These are phyloP conservation scores for Exidia glandulosa DNA, from an alignment of 768 basidiomycete species.

Conservation along the genomic window DNA sequence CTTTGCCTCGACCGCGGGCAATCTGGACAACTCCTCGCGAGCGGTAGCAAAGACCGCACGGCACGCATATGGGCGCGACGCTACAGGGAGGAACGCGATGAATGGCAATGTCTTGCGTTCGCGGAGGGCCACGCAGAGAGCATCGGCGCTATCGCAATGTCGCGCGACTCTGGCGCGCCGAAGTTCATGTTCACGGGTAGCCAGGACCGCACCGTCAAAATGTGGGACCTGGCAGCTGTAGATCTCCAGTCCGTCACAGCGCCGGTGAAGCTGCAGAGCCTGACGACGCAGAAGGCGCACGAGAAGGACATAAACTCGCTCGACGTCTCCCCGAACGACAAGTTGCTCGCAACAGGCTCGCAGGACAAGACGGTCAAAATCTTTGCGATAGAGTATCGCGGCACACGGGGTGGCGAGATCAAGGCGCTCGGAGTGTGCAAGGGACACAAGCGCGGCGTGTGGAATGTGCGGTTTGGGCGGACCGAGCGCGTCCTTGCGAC, in stretches of 20 bases:
- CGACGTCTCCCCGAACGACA: conserved; percentile 85
- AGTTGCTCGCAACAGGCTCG: conserved; percentile 81
- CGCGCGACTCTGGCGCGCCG: conserved; percentile 38
- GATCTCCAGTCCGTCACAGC: conserved; percentile 27
- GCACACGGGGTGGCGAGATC: conserved; percentile 52
- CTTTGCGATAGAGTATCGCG: conserved; percentile 59
- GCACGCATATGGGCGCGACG: conserved; percentile 67
- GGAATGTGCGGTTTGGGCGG: conserved; percentile 82
- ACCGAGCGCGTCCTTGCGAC: conserved; percentile 80
- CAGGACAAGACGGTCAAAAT: conserved; percentile 94
- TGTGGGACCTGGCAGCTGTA: conserved; percentile 74
- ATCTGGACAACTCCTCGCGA: conserved; percentile 65
- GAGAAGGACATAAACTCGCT: conserved; percentile 98
- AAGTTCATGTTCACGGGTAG: conserved; percentile 88
- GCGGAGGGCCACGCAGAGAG: conserved; percentile 94
- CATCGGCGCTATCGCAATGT: conserved; percentile 79
- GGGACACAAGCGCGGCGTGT: conserved; percentile 94
- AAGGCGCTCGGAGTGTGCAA: conserved; percentile 77
- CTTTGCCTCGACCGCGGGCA: conserved; percentile 65
- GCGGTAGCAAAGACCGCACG: conserved; percentile 86
- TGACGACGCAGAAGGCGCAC: conserved; percentile 83
- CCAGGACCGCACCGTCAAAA: conserved; percentile 95
- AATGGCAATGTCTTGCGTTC: conserved; percentile 68
- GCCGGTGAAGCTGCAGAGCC: conserved; percentile 48
- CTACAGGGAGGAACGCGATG: conserved; percentile 20